Percentiles rank a stretch among this genome's conserved stretches.
phyloP scores from a whole-genome alignment of 2,329 filamentous ascomycete genomes.

The Verruconis gallopava region DNA sequence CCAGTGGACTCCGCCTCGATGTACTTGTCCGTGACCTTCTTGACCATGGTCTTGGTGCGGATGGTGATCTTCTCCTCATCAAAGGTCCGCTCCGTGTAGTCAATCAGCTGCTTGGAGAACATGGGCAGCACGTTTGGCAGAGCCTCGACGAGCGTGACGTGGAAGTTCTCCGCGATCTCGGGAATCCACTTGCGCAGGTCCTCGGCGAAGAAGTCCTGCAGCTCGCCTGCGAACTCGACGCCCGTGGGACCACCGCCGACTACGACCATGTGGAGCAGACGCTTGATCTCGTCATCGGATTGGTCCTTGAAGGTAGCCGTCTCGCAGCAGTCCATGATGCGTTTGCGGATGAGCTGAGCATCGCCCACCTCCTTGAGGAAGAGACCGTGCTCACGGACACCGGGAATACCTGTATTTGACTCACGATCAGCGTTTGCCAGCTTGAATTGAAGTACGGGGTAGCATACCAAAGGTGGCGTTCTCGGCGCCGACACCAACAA shows the following conservation, averaged over 20 bases:
- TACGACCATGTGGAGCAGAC: conserved; percentile 93
- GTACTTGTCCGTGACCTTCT: conserved; percentile 83
- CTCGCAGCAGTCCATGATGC: conserved; percentile 99
- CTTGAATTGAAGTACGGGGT: not conserved
- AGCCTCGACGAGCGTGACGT: conserved; percentile 93
- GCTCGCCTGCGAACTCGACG: conserved; percentile 95
- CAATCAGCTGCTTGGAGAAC: conserved; percentile 98
- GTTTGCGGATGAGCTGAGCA: conserved; percentile 90
- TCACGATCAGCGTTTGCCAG: too few relatives aligned
- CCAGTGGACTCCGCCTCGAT: conserved; percentile 79
- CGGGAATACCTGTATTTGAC: conserved; percentile 70
- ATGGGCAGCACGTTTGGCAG: conserved; percentile 88
- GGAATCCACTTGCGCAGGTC: conserved; percentile 98
- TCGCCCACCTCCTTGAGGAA: conserved; percentile 98
- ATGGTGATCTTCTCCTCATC: conserved; percentile 98
- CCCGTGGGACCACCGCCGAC: conserved; percentile 80
- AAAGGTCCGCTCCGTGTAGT: conserved; percentile 98
- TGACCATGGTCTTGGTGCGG: conserved; percentile 97
- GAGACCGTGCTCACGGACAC: conserved; percentile 87
- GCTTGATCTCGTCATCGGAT: conserved; percentile 72
- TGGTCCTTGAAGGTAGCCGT: conserved; percentile 98
- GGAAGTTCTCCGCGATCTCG: conserved; percentile 88
- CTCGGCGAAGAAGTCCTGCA: conserved; percentile 97
- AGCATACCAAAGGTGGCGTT: conserved; percentile 83
- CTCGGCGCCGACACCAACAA: conserved; percentile 92